Conservation (phyloP, 2,329 filamentous ascomycete genomes). For the Colletotrichum graminicola region DNA sequence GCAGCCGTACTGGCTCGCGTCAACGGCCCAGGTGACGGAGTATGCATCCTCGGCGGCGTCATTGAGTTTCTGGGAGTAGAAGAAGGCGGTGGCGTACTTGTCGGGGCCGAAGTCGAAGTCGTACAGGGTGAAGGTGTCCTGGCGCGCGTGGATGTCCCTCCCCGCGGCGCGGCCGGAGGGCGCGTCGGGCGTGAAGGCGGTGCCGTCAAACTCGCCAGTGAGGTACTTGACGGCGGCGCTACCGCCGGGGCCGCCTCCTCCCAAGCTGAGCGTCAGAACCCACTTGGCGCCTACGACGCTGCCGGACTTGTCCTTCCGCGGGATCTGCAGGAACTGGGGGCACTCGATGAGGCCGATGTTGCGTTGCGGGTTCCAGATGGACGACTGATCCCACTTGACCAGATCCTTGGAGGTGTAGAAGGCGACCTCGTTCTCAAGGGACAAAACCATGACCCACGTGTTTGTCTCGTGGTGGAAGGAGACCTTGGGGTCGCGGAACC, state of each 20-base stretch:
- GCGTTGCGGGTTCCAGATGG: conserved; percentile 36
- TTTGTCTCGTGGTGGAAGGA: conserved; percentile 62
- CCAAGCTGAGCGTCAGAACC: conserved; percentile 40
- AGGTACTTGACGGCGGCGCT: conserved; percentile 39
- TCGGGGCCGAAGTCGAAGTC: conserved; percentile 53
- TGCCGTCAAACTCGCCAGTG: conserved; percentile 42
- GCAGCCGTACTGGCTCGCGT: conserved; percentile 50
- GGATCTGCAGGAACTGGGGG: conserved; percentile 52
- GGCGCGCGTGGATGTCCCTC: conserved; percentile 4
- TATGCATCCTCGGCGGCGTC: conserved; percentile 45
- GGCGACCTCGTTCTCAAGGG: conserved; percentile 70
- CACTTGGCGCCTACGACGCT: conserved; percentile 32
- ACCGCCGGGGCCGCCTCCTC: conserved; percentile 36
- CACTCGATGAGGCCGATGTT: conserved; percentile 58
- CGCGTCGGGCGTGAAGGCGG: conserved; percentile 34
- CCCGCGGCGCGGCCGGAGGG: conserved; percentile 1
- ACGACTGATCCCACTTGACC: conserved; percentile 63
- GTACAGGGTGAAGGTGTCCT: conserved; percentile 43
- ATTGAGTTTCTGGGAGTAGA: conserved; percentile 41
- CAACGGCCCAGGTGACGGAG: conserved; percentile 53
- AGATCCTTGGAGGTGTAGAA: conserved; percentile 72
- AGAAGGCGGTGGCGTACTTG: conserved; percentile 54
- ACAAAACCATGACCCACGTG: conserved; percentile 69
- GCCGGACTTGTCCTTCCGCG: conserved; percentile 64
- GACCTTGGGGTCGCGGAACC: conserved; percentile 77